Evolutionary conservation across 805 yeast species (phyloP), one percentile per base, ranked within the genome.

Genomic region (Phaffomyces thermotolerans): DNA sequence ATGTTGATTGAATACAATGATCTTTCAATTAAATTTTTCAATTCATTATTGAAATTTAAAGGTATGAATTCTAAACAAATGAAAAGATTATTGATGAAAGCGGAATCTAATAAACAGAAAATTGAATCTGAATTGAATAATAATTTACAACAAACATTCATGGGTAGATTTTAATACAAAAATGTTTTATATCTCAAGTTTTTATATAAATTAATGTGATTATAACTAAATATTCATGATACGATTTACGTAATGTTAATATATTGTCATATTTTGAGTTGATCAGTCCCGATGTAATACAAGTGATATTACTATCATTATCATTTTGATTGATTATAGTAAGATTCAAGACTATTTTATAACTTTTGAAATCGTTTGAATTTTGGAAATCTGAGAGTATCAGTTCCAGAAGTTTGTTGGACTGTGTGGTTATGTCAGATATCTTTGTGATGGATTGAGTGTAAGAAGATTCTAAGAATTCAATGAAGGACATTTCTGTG

Each of bases 1-100:
- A 42, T 47, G 20, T 32, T 47, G 8, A 35, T 23, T 5, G 32
- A 39, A 13, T 42, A 41, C 31, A 47, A 47, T 22, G 51, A 47
- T 24, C 39, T 47, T 9, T 46, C 51, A 27, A 17, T 45, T 6
- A 15, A 27, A 12, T 45, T 47, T 37, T 37, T 47, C 25, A 43
- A 47, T 29, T n/a, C 33, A 13, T 22, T 43, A 25, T 37, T 42
- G 34, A 45, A 39, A 34, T 37, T 42, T 9, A 45, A 42, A 37
- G 42, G 43, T 3, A 37, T 36, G 14, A 39, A 30, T n/a, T 41
- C 42, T 15, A 24, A 20, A 17, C 44, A 34, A 36, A 23, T 33
- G 20, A 44, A 25, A 38, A 47, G 34, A 32, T n/a, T 39, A 5
- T 22, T 35, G 4, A 23, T 17, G 4, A 47, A 32, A 24, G 51